Evolutionary conservation across 1,139 yeast species (phyloP).

Genomic region (Hanseniaspora uvarum): DNA sequence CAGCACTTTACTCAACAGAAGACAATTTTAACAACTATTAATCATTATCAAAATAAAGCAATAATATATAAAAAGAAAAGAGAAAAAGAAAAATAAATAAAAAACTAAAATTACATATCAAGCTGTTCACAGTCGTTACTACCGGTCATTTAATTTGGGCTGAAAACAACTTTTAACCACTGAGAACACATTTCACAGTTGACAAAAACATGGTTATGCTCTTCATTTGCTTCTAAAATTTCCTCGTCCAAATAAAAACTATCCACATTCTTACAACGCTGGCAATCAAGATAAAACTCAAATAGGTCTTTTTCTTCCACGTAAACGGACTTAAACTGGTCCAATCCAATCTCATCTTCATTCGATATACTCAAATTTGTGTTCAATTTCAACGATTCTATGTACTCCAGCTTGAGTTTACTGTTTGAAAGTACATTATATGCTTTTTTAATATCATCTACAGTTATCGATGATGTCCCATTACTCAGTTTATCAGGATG

Average conservation of each 20-base stretch:
- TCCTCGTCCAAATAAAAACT: constrained; percentile 53
- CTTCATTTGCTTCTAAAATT: constrained; percentile 44
- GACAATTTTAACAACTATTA: too few species aligned
- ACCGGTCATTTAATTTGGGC: background rate
- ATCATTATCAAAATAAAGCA: too few species aligned
- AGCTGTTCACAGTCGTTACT: background rate
- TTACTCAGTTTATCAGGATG: constrained; percentile 62
- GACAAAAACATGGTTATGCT: constrained; percentile 49
- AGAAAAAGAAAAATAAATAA: too few species aligned
- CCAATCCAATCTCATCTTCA: constrained; percentile 57
- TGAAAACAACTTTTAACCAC: constrained; percentile 62
- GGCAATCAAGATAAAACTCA: constrained; percentile 45
- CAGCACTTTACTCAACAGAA: too few species aligned
- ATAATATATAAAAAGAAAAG: background rate
- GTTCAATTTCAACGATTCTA: constrained; percentile 35
- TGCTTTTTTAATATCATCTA: constrained; percentile 48
- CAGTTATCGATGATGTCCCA: constrained; percentile 22
- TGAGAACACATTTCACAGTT: constrained; percentile 76
- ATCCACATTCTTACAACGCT: constrained; percentile 51
- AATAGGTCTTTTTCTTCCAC: constrained; percentile 27
- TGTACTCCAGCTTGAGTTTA: constrained; percentile 39
- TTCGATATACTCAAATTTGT: constrained; percentile 42
- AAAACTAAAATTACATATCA: too few species aligned
- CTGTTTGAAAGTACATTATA: constrained; percentile 43
- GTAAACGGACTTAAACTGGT: constrained; percentile 40